Conservation (phyloP, 139 green algal genomes). For the Micromonas commoda region DNA sequence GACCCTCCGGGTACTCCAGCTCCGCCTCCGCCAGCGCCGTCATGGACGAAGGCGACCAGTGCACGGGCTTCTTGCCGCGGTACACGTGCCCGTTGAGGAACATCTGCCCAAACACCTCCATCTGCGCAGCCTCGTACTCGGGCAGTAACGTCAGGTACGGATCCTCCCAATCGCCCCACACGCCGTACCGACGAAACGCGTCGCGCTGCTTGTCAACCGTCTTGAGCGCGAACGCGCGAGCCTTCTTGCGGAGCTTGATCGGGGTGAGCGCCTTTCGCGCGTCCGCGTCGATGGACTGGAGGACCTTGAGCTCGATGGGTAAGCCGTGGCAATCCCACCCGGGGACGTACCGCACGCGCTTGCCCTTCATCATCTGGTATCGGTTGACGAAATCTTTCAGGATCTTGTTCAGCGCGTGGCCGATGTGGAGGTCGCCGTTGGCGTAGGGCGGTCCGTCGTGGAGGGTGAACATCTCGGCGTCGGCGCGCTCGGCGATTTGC, state of each 20-base stretch:
- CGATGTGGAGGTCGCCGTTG: conserved; percentile 97
- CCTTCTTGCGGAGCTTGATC: conserved; percentile 77
- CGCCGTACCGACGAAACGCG: conserved; percentile 39
- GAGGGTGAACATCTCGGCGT: conserved; percentile 68
- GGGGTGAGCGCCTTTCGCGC: conserved; percentile 62
- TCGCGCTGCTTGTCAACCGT: conserved; percentile 78
- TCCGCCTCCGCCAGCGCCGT: conserved; percentile 97
- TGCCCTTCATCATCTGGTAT: conserved; percentile 47
- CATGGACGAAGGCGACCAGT: conserved; percentile 88
- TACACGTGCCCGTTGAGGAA: conserved; percentile 93
- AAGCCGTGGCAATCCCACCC: conserved; percentile 98
- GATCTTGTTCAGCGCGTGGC: conserved; percentile 98
- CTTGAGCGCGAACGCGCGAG: conserved; percentile 75
- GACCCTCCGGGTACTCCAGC: conserved; percentile 96
- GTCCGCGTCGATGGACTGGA: conserved; percentile 45
- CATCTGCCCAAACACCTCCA: conserved; percentile 90
- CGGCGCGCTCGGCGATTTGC: conserved; percentile 36
- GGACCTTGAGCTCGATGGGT: conserved; percentile 95
- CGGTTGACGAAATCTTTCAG: conserved; percentile 96
- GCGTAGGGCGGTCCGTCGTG: conserved; percentile 98
- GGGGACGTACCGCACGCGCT: conserved; percentile 68
- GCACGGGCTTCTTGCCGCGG: conserved; percentile 86
- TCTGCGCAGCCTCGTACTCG: conserved; percentile 45
- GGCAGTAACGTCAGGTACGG: conserved; percentile 88
- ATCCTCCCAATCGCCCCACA: conserved; percentile 40